Evolutionary conservation across 495 filamentous ascomycete species (phyloP), one percentile per base, ranked within the genome.

Genomic region (Penicillium goetzii): DNA sequence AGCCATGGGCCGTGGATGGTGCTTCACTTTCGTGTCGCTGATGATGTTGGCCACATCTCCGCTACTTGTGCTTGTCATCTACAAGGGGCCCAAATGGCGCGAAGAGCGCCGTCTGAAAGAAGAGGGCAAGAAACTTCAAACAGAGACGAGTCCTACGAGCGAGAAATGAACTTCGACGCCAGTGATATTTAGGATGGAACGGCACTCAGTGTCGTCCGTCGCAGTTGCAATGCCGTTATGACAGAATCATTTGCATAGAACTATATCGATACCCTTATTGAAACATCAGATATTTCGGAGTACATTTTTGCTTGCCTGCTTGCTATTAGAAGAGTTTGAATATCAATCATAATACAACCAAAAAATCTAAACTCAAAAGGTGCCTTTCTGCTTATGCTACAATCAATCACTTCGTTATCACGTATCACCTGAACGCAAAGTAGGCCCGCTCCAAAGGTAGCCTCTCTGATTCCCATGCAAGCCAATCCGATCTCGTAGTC

Each of bases 401-500:
- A 19, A 15, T 32, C 25, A 49, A 25, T 45, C 36, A 21, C 17
- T 26, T 33, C 26, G 5, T 45, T 30, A 47, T 30, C 53, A 6
- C 40, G 14, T 14, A 71, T 80, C 69, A 80, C 25, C 72, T 70
- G 59, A 82, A 78, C 51, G 79, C 74, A 74, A 82, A 83, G 65
- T 76, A 74, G 17, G 91, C 90, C 60, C 82, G 79, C 74, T 97
- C 93, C 62, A 94, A 59, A 14, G 90, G 87, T 65, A 89, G 84
- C 68, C 93, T 84, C 71, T 89, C 88, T 21, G 83, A 87, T 75
- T 97, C 93, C 94, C 94, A 97, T 26, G 93, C 93, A 64, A 97
- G 80, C 93, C 93, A 97, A 74, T 97, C 93, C 59, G 91, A 95
- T 71, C 92, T 87, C 62, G 94, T 97, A 60, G 92, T 97, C 68